phyloP scores from a whole-genome alignment of 2,329 filamentous ascomycete species.

The Ceratocystis smalleyi region DNA sequence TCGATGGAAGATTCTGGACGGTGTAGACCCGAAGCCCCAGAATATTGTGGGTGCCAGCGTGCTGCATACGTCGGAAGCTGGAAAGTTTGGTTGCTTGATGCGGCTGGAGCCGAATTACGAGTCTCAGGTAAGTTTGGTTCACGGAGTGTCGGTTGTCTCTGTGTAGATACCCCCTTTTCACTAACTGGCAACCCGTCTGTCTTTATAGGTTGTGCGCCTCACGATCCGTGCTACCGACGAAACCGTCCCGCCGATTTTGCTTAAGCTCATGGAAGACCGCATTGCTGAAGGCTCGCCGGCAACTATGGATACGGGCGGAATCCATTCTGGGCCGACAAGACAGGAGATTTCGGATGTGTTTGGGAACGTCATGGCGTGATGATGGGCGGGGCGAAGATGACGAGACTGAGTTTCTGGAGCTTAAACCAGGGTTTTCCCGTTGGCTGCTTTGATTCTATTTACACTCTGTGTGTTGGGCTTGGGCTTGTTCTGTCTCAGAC shows the following conservation, averaged over 20 bases:
- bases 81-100: conserved; percentile 89
- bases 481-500: background rate
- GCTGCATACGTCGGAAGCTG: conserved; percentile 62
- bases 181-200: conserved; percentile 19
- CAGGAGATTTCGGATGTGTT: conserved; percentile 41
- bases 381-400: conserved; percentile 11
- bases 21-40: conserved; percentile 80
- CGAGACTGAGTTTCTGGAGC: background rate
- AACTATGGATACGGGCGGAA: conserved; percentile 23
- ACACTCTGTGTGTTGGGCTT: background rate
- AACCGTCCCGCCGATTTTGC: conserved; percentile 59
- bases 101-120: conserved; percentile 87
- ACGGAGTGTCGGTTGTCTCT: background rate
- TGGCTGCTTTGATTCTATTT: background rate
- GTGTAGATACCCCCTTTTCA: background rate
- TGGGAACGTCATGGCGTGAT: conserved; percentile 39
- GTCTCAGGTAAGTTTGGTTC: conserved; percentile 55
- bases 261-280: conserved; percentile 77
- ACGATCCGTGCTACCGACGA: conserved; percentile 93
- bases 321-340: conserved; percentile 28
- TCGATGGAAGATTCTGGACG: conserved; percentile 70
- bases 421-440: background rate
- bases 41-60: conserved; percentile 90
- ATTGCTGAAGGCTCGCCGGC: conserved; percentile 42
- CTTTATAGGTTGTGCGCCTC: conserved; percentile 75